phyloP scores from a whole-genome alignment of 441 rosid genomes.

The Cnidoscolus chayamansa region DNA sequence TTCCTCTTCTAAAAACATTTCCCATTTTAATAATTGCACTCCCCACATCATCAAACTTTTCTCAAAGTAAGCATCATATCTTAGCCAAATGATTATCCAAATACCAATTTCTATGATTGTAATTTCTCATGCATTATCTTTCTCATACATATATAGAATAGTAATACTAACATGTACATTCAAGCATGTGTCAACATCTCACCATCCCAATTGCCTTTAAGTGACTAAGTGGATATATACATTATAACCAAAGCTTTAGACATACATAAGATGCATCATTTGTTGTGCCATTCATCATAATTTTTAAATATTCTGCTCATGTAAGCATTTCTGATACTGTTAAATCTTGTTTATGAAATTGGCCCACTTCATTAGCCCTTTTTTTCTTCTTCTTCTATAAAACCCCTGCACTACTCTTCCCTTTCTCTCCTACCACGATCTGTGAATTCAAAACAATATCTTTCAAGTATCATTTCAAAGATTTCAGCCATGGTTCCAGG shows the following conservation, averaged over 20 bases:
- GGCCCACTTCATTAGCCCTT: conserved; percentile 33
- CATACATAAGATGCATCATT: conserved; percentile 8
- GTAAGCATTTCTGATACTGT: conserved; percentile 28
- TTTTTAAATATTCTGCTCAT: conserved; percentile 19
- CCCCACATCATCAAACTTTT: conserved; percentile 32
- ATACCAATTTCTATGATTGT: conserved; percentile 13
- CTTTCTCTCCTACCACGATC: conserved; percentile 29
- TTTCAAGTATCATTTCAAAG: conserved; percentile 13
- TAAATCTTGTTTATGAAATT: conserved; percentile 24
- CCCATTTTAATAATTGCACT: conserved; percentile 25
- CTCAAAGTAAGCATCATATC: conserved; percentile 25
- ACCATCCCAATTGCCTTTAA: conserved; percentile 11
- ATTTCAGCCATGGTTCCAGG: conserved; percentile 46
- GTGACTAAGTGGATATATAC: conserved; percentile 7
- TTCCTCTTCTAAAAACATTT: conserved; percentile 21
- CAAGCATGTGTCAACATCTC: conserved; percentile 10
- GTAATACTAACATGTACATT: background rate
- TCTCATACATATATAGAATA: background rate
- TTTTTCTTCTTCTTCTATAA: conserved; percentile 40
- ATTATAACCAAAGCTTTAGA: conserved; percentile 1
- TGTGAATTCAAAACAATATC: conserved; percentile 4
- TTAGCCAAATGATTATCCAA: conserved; percentile 33
- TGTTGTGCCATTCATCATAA: conserved; percentile 15
- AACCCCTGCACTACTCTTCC: conserved; percentile 35
- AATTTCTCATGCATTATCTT: conserved; percentile 12